Evolutionary conservation across 306 rosid species (phyloP).

Genomic region (Rosa persica): DNA sequence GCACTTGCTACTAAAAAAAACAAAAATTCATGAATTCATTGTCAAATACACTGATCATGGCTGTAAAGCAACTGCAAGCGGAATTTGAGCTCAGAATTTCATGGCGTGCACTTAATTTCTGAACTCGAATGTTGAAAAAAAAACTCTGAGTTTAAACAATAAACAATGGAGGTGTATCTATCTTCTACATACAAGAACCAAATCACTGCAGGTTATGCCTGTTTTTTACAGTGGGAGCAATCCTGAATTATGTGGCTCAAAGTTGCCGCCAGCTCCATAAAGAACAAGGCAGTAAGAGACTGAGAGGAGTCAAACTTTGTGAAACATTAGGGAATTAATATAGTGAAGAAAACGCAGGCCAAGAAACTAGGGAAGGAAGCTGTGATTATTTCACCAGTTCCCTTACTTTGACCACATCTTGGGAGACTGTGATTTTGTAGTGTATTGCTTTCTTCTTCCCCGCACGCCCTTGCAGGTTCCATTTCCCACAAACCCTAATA

Average conservation of each 20-base stretch:
- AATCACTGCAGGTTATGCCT: not conserved
- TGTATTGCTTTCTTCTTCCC: constrained; percentile 12
- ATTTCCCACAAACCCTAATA: constrained; percentile 17
- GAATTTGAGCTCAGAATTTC: constrained; percentile 8
- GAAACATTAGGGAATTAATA: constrained; percentile 6
- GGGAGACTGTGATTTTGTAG: constrained; percentile 19
- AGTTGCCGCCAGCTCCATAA: constrained; percentile 11
- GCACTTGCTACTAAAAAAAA: not conserved
- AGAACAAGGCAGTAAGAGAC: not conserved
- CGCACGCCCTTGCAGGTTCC: constrained; percentile 19
- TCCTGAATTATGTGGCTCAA: constrained; percentile 8
- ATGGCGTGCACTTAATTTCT: not conserved
- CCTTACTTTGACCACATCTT: constrained; percentile 47
- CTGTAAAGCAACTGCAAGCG: not conserved
- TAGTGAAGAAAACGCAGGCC: constrained; percentile 45
- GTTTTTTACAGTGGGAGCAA: constrained; percentile 5
- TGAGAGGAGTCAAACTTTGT: constrained; percentile 21
- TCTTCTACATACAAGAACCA: not conserved
- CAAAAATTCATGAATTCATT: not conserved
- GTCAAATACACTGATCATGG: not conserved
- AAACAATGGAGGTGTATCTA: not conserved
- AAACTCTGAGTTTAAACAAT: not conserved
- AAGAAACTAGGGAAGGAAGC: constrained; percentile 59
- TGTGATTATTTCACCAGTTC: constrained; percentile 13
- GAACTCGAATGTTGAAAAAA: not conserved